Base-by-base conservation (phyloP, 768 basidiomycete species). In the Trametes gibbosa region DNA sequence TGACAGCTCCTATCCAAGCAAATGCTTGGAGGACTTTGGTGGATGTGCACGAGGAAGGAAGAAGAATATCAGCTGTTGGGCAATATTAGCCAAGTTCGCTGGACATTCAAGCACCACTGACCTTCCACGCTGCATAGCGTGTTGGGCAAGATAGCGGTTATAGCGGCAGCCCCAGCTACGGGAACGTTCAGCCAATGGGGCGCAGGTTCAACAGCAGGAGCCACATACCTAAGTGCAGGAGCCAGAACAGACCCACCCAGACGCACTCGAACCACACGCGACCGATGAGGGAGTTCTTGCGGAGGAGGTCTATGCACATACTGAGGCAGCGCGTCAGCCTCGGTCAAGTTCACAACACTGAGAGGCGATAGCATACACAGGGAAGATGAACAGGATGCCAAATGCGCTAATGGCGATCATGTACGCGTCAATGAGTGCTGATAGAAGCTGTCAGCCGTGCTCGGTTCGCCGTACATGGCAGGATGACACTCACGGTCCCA, bases 221-320 rank as follows among this genome's bases (percentile, higher is more conserved):
- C 5, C 10, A 70, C 80, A 37, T 67, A 91, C 89, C 79, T 5
- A 90, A 73, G 62, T 86, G 74, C 72, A 89, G 70, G 13, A 80
- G 41, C 68, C 82, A 85, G 64, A 85, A 84, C 5, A 84, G 17
- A 1, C 75, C 73, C 35, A 84, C 72, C 88, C 87, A 90, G 23
- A 71, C 47, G 63, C 80, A 81, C 68, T 91, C 89, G 62, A 90
- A 86, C 85, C 86, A 89, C 16, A 90, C 82, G n/a, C 77, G 79
- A 23, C 80, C 79, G 21, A 83, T 77, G 43, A 86, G 68, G 7
- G 81, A 71, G 68, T 80, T 73, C 59, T 73, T 76, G 19, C 78
- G 77, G 23, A 81, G 65, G 35, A 89, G 69, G 69, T 90, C 87
- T 39, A 83, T 69, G 61, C 86, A 85, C 45, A 81, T 78, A 67